Base-by-base conservation (phyloP, 805 yeast species). In the Blastobotrys peoriensis region DNA sequence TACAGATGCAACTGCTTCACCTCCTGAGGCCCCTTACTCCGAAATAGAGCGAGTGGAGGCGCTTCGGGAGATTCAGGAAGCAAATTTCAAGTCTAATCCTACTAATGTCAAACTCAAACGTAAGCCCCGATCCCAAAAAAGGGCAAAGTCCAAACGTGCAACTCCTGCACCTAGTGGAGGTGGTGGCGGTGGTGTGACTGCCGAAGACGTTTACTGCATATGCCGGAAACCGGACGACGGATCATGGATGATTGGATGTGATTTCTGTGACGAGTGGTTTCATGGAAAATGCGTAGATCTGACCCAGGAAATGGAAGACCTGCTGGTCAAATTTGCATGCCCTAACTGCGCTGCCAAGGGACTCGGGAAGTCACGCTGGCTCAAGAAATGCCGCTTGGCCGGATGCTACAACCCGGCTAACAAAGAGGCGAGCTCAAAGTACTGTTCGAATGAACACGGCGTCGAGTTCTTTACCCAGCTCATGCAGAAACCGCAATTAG, bases 191-290 rank as follows among this genome's bases (percentile, higher is more conserved):
- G n/a, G n/a, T n/a, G n/a, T n/a, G n/a, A n/a, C n/a, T n/a, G n/a
- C n/a, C 8, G 22, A 39, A 27, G 51, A 47, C 2, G 27, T 54
- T 4, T 87, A 71, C 56, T 88, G 97, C 60, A 64, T 81, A 0
- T 88, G 97, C 60, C 71, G 93, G 33, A 74, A 73, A 48, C 83
- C 87, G 0, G 96, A 89, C 56, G 71, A 74, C 47, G 93, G 89
- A 1, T 81, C 78, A 46, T 66, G 88, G 59, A 89, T 89, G 97
- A 83, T 89, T n/a, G 86, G 84, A 0, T 88, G 97, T 60, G 96
- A 88, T 60, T 89, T 86, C 4, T 89, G 97, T 64, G 96, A 87
- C 57, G 96, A 86, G 47, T 89, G 97, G 97, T 89, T 74, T 59
- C 97, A 89, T 63, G 86, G 88, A 62, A 67, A 66, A 38, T 89